A percentile compares a stretch with the other conserved stretches of the same genome.
Conservation (phyloP, 768 basidiomycete species). For the Amanita rimosa region DNA sequence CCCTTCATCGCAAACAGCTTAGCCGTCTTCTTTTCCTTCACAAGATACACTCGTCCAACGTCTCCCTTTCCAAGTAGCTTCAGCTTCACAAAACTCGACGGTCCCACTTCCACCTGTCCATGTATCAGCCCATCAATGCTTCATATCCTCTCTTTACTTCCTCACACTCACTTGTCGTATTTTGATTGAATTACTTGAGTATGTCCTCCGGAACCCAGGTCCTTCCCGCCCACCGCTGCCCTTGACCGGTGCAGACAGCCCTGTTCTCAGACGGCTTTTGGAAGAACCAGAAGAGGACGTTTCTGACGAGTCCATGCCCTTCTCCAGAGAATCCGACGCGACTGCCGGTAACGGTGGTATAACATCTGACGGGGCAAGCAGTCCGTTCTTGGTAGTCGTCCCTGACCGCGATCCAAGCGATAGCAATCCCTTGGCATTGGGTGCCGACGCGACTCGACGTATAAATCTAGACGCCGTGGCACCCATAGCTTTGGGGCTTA, state of each 20-base stretch:
- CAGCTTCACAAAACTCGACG: conserved; percentile 91
- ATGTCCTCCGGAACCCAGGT: conserved; percentile 83
- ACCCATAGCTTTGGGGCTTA: conserved; percentile 59
- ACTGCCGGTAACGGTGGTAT: conserved; percentile 45
- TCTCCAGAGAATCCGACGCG: conserved; percentile 37
- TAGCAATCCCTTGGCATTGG: conserved; percentile 91
- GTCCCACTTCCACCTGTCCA: conserved; percentile 83
- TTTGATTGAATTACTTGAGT: conserved; percentile 97
- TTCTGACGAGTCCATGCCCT: conserved; percentile 64
- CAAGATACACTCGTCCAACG: conserved; percentile 96
- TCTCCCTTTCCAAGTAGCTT: conserved; percentile 99
- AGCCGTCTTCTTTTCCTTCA: conserved; percentile 93
- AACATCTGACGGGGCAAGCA: conserved; percentile 59
- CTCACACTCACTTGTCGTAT: conserved; percentile 71
- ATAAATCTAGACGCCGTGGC: conserved; percentile 82
- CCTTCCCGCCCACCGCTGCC: conserved; percentile 33
- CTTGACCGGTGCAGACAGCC: conserved; percentile 19
- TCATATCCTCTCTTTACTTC: too few relatives aligned
- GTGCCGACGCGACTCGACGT: conserved; percentile 91
- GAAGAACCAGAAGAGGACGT: conserved; percentile 73
- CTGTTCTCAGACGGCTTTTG: conserved; percentile 29
- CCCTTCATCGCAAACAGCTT: conserved; percentile 99
- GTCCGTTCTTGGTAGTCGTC: conserved; percentile 62
- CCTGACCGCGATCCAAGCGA: conserved; percentile 43
- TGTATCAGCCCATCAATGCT: conserved; percentile 4